Base-by-base conservation (phyloP, 2,329 filamentous ascomycete genomes). In the Arthroderma uncinatum region DNA sequence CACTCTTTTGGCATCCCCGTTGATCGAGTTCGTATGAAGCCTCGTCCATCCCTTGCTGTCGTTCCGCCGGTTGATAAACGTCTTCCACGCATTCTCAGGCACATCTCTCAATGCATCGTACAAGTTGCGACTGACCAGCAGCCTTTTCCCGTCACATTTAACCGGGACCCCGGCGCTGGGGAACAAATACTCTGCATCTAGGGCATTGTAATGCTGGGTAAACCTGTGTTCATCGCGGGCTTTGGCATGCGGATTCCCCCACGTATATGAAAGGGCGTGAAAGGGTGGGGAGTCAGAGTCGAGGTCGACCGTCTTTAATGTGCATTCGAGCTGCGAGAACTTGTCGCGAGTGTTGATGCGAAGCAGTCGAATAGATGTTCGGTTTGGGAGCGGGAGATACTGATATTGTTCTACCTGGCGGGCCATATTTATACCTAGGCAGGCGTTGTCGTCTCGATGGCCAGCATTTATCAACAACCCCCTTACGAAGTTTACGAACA, bases 221-320 rank as follows among this genome's bases (percentile, higher is more conserved):
- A 55, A 47, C 12, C 40, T 50, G 23, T 53, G 42, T n/a, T 21
- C 33, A 21, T 53, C 50, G 30, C 33, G 30, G 30, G 50, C 50
- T 25, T 19, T 36, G 21, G 50, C 50, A n/a, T 53, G 50, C 25
- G 58, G 58, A 52, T 56, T 55, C 8, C 56, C 56, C 60, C 60
- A 61, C 21, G 55, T 57, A 53, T 61, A 61, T 39, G 60, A 61
- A 10, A 61, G 48, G 4, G 58, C 40, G 23, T 60, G 56, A 30
- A 56, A 61, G 14, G 55, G 25, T 16, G 57, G 57, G 7, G 47
- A 23, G 37, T 42, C 40, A 2, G 21, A 23, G 21, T 28, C 37
- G n/a, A 60, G 44, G 37, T 60, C 52, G 16, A 60, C 50, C 6
- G 34, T 60, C 57, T 53, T 53, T 16, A 60, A 30, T n/a, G 55